Base-by-base conservation (phyloP, 1,284 basidiomycete genomes). In the Ganoderma lucidum region DNA sequence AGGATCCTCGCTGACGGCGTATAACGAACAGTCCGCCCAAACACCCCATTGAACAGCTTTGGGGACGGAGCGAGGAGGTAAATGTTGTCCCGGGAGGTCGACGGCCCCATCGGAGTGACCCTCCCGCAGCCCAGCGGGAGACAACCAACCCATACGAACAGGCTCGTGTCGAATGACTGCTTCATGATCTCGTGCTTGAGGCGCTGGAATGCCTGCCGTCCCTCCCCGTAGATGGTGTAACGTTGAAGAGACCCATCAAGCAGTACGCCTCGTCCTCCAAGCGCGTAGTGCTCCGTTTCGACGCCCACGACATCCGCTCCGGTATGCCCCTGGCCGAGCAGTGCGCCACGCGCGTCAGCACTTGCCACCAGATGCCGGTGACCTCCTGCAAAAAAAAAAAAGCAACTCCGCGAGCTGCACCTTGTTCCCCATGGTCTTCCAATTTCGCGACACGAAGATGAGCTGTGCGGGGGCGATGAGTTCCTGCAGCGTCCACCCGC, bases 241-340 rank as follows among this genome's bases (percentile, higher is more conserved):
- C 60, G 23, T 44, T 37, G 39, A 66, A 66, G 6, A 66, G 65
- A 15, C 65, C 65, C 62, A 67, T 63, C n/a, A 67, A 42, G 23
- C 53, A 62, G 41, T 67, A 67, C 1, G 66, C 66, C 35, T 67
- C 66, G 23, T 67, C 66, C 35, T 67, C 66, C 15, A 63, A 9
- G 2, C 66, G 48, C 14, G 53, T 59, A n/a, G 66, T 63, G 8
- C 12, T 19, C n/a, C 66, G 61, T 6, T 3, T 17, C n/a, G 66
- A 62, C 1, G 62, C 66, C 66, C 66, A 63, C 9, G 53, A 67
- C 66, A 67, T 67, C 23, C 23, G 23, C 23, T 23, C 23, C 23
- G 23, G 23, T 23, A 23, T 23, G 23, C 23, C 23, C 23, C 23
- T 23, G 23, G 23, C 23, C 23, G 23, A 23, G 8, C 32, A 8